Percentiles rank a stretch among this genome's conserved stretches.
phyloP scores from a whole-genome alignment of 164 flowering plant species.

The Brasenia schreberi region DNA sequence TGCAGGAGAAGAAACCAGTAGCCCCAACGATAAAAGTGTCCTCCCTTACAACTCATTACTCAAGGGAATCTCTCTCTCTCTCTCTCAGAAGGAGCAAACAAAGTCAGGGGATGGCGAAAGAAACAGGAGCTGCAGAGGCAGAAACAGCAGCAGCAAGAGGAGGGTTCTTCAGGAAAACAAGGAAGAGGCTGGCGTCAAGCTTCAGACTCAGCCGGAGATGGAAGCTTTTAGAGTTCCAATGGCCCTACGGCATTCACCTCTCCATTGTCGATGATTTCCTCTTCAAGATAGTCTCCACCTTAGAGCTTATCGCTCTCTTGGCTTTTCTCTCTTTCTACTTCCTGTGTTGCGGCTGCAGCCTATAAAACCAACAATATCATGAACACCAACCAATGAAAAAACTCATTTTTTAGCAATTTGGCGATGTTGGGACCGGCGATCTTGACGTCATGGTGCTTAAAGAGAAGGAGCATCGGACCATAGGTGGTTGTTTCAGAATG shows the following conservation, averaged over 20 bases:
- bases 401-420: too few species aligned
- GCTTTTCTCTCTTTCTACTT: slow-evolving; percentile 28
- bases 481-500: too few species aligned
- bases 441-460: too few species aligned
- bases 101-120: neutral
- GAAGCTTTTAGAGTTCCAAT: neutral
- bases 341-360: slow-evolving; percentile 33
- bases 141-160: neutral
- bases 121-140: neutral
- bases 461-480: too few species aligned
- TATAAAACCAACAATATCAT: slow-evolving; percentile 5
- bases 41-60: too few species aligned
- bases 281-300: slow-evolving; percentile 27
- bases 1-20: too few species aligned
- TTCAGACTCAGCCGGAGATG: neutral
- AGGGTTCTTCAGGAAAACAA: neutral
- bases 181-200: neutral
- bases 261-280: slow-evolving; percentile 24
- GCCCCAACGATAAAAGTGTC: too few species aligned
- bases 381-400: too few species aligned
- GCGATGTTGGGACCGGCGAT: too few species aligned
- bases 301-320: slow-evolving; percentile 29
- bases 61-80: too few species aligned
- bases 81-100: neutral
- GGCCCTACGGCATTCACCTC: slow-evolving; percentile 2